Base-by-base conservation (phyloP, 2,329 filamentous ascomycete genomes). In the Samsoniella hepiali region DNA sequence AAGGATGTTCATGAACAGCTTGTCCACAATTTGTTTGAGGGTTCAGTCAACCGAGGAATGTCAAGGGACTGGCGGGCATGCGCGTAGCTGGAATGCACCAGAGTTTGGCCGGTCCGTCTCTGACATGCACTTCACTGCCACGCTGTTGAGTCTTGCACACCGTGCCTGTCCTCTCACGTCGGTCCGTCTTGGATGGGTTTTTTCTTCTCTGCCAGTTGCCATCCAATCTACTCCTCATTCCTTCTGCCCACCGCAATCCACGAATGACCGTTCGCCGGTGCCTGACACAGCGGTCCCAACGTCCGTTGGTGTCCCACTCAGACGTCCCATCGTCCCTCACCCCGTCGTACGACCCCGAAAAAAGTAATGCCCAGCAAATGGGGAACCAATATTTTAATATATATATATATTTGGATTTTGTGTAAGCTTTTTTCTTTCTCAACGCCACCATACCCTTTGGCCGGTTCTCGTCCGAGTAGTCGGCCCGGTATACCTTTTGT, bases 141-240 rank as follows among this genome's bases (percentile, higher is more conserved):
- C 54, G 17, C 36, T 22, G 55, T 42, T 29, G 7, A 13, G 11
- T 22, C 11, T 17, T 9, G 13, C 22, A n/a, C 50, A 17, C 8
- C 32, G n/a, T n/a, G 51, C 17, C 15, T 11, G 17, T 15, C n/a
- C 11, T 36, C 13, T 29, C 38, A 40, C 38, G 38, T 10, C 17
- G 53, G n/a, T 11, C 34, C 17, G n/a, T 38, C 31, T n/a, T 54
- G 8, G 11, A n/a, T 5, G 6, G n/a, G 6, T 9, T 55, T 13
- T 54, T 40, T 40, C 6, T 45, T 47, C 31, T 27, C 22, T 22
- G 1, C 29, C 27, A 8, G 22, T 13, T 27, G 42, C 45, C 47
- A 59, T 59, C 57, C 9, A 50, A 59, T 59, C 57, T 59, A 32
- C 57, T 27, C 38, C 22, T 29, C 57, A 59, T 59, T 59, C 57